Evolutionary conservation across 179 eudicot genomes (phyloP).

Genomic region (Patellifolia procumbens): DNA sequence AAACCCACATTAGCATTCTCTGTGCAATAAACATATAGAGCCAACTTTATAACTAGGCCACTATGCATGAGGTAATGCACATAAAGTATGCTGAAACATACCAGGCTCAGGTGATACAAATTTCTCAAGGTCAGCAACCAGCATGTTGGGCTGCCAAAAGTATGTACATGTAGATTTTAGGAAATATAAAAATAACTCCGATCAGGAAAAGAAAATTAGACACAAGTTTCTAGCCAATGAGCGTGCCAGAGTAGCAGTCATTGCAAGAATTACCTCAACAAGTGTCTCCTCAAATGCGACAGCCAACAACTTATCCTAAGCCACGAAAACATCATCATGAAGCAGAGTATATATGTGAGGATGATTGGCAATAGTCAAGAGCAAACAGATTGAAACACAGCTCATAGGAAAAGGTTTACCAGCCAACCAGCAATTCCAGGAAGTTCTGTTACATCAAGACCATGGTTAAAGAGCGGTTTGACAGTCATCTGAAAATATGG

Average conservation of each 20-base stretch:
- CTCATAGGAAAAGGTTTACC: constrained; percentile 34
- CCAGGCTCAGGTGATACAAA: constrained; percentile 79
- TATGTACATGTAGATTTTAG: constrained; percentile 1
- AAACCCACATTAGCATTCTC: not conserved
- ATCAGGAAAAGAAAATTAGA: not conserved
- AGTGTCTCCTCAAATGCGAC: constrained; percentile 89
- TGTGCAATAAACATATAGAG: not conserved
- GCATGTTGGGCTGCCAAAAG: constrained; percentile 90
- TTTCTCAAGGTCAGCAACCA: constrained; percentile 88
- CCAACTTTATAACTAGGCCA: not conserved
- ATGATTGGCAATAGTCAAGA: not conserved
- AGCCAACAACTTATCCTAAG: constrained; percentile 80
- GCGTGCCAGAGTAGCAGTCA: not conserved
- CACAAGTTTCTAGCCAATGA: not conserved
- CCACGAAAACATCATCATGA: not conserved
- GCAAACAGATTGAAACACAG: constrained; percentile 6
- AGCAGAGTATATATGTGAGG: constrained; percentile 2
- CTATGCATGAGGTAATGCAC: not conserved
- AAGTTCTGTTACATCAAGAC: constrained; percentile 81
- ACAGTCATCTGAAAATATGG: constrained; percentile 95
- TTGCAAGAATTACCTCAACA: constrained; percentile 58
- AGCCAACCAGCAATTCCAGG: constrained; percentile 98
- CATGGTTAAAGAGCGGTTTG: constrained; percentile 77
- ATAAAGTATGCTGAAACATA: constrained; percentile 25
- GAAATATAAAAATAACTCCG: not conserved